Evolutionary conservation across 1,284 basidiomycete species (phyloP).

Genomic region (Sporisorium graminicola): DNA sequence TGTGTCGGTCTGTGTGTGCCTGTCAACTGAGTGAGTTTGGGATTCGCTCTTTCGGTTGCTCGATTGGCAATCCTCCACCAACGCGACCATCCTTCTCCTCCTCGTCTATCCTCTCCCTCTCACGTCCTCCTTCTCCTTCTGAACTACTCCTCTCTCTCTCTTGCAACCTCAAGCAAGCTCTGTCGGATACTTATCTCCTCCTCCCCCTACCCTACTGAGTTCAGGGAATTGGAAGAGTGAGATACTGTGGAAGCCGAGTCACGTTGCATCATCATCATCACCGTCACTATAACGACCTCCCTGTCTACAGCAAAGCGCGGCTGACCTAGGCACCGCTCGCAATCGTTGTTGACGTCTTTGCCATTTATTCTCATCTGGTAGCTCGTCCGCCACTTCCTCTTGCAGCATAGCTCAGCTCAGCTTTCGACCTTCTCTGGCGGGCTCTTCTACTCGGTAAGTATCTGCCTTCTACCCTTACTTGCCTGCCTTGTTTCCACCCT

Average conservation of each 20-base stretch:
- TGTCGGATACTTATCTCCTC: slow-evolving; percentile 30
- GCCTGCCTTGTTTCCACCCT: background rate
- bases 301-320: background rate
- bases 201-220: background rate
- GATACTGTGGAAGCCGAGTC: slow-evolving; percentile 33
- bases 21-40: background rate
- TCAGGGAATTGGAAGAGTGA: slow-evolving; percentile 10
- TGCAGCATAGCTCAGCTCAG: background rate
- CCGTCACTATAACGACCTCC: background rate
- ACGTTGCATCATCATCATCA: slow-evolving; percentile 16
- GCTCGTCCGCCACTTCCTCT: background rate
- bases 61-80: slow-evolving; percentile 9
- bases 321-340: background rate
- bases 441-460: slow-evolving; percentile 20
- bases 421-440: background rate
- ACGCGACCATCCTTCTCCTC: slow-evolving; percentile 2
- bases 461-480: background rate
- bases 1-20: slow-evolving; percentile 8
- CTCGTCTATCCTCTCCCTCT: background rate
- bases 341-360: background rate
- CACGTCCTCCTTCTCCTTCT: slow-evolving; percentile 4
- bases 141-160: slow-evolving; percentile 3
- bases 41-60: background rate
- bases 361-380: slow-evolving; percentile 13
- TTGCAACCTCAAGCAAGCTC: slow-evolving; percentile 25